phyloP scores from a whole-genome alignment of 441 rosid genomes.

The Pelargonium myrrhifolium region DNA sequence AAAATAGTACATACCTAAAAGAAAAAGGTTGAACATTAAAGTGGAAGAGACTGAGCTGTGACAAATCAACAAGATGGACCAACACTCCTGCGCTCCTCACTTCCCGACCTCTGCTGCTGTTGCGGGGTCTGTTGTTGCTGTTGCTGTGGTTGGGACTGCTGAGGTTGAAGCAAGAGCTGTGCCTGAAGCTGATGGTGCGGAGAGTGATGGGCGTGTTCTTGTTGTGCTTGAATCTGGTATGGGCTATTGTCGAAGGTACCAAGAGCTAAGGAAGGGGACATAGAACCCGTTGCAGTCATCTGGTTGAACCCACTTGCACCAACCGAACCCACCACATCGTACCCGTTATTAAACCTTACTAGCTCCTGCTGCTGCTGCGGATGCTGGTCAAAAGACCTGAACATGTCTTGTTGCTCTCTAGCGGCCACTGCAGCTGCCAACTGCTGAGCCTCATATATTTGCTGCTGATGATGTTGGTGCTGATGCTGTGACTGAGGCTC shows the following conservation, averaged over 20 bases:
- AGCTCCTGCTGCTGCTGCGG: conserved; percentile 38
- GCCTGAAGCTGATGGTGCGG: conserved; percentile 15
- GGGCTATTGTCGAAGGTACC: conserved; percentile 28
- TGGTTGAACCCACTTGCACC: conserved; percentile 43
- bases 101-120: conserved; percentile 39
- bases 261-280: conserved; percentile 40
- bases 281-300: conserved; percentile 19
- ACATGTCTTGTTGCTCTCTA: conserved; percentile 54
- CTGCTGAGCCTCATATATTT: conserved; percentile 48
- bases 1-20: conserved; percentile 24
- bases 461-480: conserved; percentile 32
- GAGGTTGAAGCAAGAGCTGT: conserved; percentile 28
- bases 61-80: conserved; percentile 37
- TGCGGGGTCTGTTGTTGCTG: conserved; percentile 26
- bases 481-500: conserved; percentile 30
- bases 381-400: conserved; percentile 38
- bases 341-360: conserved; percentile 35
- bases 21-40: conserved; percentile 13
- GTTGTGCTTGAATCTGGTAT: conserved; percentile 48
- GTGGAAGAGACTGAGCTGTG: conserved; percentile 10
- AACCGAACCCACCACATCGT: conserved; percentile 29
- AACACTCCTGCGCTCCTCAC: conserved; percentile 41
- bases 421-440: conserved; percentile 40
- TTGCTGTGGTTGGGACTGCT: conserved; percentile 21
- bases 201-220: conserved; percentile 6